Base-by-base conservation (phyloP, 495 filamentous ascomycete species). In the Talaromyces nanjingensis region DNA sequence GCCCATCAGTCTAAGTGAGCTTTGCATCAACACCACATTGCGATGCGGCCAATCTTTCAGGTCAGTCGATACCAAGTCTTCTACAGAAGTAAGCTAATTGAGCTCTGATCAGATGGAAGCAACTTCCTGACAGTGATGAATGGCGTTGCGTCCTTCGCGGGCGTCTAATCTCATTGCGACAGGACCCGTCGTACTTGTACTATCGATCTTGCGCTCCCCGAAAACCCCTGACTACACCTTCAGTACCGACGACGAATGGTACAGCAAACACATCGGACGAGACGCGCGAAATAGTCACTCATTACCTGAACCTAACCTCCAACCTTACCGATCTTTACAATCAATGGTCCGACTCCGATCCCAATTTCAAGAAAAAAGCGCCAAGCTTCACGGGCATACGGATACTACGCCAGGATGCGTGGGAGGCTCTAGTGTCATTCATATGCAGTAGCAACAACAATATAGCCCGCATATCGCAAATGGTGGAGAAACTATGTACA, bases 361-460 rank as follows among this genome's bases (percentile, higher is more conserved):
- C 89, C 18, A 96, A 98, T 73, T 99, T 99, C 78, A 87, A 86
- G 66, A 89, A 87, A 65, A 93, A 90, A 61, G 93, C 94, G 2
- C 86, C 89, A 0, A 87, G 89, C 47, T 98, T 98, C 71, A 87
- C 88, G 0, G 94, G 94, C 16, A 90, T 99, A 37, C 89, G 94
- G n/a, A 96, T 98, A 64, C 81, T 99, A 6, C 89, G 87, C 66
- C 94, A 99, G 73, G 93, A 97, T 78, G 85, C 94, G 8, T 99
- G 94, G 96, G 94, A 99, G 74, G 87, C 96, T 5, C 78, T 99
- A 3, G 79, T 99, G 14, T 87, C 87, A 33, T 99, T 99, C 72
- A 97, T 99, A 63, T 98, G 94, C 81, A 97, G 92, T 73, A 96
- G 91, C 76, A 99, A 99, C 75, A 99, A 99, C 74, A 96, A 99